Evolutionary conservation across 371 early-diverging fungal genomes (phyloP).

Genomic region (Mucor lusitanicus): DNA sequence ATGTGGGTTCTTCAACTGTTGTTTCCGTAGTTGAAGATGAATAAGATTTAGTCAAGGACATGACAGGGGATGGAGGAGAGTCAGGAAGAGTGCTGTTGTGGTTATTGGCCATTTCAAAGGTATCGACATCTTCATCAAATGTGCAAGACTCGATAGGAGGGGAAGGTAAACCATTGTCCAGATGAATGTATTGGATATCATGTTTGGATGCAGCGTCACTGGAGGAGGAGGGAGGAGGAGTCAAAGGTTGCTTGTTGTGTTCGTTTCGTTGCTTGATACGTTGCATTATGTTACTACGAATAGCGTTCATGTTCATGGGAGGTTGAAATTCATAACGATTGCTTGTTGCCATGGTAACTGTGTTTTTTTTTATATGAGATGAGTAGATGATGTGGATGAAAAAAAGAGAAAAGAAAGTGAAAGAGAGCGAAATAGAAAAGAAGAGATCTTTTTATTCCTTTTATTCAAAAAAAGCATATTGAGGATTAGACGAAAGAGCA

Average conservation of each 20-base stretch:
- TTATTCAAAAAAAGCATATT: neutral
- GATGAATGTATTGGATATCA: slow-evolving; percentile 10
- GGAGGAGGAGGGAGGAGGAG: slow-evolving; percentile 4
- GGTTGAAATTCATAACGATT: slow-evolving; percentile 33
- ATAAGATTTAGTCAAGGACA: neutral
- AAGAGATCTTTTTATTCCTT: neutral
- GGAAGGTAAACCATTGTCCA: slow-evolving; percentile 44
- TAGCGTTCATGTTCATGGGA: slow-evolving; percentile 37
- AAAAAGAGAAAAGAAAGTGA: slow-evolving; percentile 8
- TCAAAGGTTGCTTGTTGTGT: neutral
- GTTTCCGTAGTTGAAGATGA: neutral
- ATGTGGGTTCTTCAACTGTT: neutral
- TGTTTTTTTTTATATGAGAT: neutral
- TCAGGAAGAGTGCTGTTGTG: neutral
- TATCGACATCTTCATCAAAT: slow-evolving; percentile 15
- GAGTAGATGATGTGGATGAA: neutral
- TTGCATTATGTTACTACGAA: slow-evolving; percentile 35
- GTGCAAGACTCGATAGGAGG: slow-evolving; percentile 40
- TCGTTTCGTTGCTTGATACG: slow-evolving; percentile 34
- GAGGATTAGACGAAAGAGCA: neutral
- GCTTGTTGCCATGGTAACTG: slow-evolving; percentile 10
- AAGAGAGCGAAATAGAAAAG: slow-evolving; percentile 4
- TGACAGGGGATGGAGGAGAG: slow-evolving; percentile 16
- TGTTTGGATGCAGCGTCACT: neutral
- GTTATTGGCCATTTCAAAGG: neutral